A percentile compares a stretch with the other conserved stretches of the same genome.
Evolutionary conservation across 1,284 basidiomycete genomes (phyloP).

Genomic region (Coniferiporia weirii): DNA sequence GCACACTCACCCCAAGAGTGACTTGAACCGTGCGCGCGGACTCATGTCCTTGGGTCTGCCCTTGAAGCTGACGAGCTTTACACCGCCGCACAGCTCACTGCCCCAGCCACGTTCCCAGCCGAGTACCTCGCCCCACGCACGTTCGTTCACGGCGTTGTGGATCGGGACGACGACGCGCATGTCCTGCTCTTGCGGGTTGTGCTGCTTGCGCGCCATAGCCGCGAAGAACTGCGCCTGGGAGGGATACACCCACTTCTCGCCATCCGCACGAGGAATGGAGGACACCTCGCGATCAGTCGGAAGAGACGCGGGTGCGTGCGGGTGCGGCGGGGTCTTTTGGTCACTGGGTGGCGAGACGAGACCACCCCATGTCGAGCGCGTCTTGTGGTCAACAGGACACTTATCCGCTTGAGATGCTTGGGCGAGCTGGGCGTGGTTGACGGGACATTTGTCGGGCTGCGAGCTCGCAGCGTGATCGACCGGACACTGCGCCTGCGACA

Average conservation of each 20-base stretch:
- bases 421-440: conserved; percentile 30
- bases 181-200: conserved; percentile 75
- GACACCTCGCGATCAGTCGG: conserved; percentile 76
- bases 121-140: conserved; percentile 88
- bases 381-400: conserved; percentile 44
- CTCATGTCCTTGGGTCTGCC: conserved; percentile 71
- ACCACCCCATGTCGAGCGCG: conserved; percentile 44
- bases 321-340: conserved; percentile 21
- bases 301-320: conserved; percentile 31
- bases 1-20: conserved; percentile 79
- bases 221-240: conserved; percentile 96
- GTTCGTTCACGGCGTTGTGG: conserved; percentile 98
- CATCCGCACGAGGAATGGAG: conserved; percentile 75
- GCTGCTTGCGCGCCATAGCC: conserved; percentile 92
- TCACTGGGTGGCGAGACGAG: conserved; percentile 8
- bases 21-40: conserved; percentile 79
- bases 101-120: conserved; percentile 85
- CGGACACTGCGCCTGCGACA: conserved; percentile 14
- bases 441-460: conserved; percentile 54
- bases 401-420: conserved; percentile 23
- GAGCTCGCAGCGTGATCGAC: conserved; percentile 17
- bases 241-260: conserved; percentile 94
- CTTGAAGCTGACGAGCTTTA: conserved; percentile 83
- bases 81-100: conserved; percentile 76
- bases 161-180: conserved; percentile 98